Evolutionary conservation across 192 early-diverging fungal genomes (phyloP).

Genomic region (Coemansia aciculifera): DNA sequence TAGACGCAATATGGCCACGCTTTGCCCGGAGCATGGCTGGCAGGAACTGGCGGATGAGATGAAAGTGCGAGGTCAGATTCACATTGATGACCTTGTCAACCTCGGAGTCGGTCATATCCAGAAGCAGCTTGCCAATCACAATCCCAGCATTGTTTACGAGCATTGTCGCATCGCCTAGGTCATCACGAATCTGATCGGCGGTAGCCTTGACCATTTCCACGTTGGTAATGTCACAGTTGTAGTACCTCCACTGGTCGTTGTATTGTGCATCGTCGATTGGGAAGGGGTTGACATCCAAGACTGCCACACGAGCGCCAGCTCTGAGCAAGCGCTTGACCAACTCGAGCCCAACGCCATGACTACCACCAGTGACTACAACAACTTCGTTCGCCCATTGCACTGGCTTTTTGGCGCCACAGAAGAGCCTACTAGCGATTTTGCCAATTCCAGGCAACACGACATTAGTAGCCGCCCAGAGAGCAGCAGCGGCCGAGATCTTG

Average conservation of each 20-base stretch:
- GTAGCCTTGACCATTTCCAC: conserved; percentile 26
- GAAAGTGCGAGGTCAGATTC: conserved; percentile 75
- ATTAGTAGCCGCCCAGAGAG: conserved; percentile 36
- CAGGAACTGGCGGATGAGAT: conserved; percentile 72
- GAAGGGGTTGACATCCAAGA: conserved; percentile 42
- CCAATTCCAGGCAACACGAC: conserved; percentile 27
- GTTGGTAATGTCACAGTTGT: conserved; percentile 42
- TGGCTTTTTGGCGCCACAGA: conserved; percentile 4
- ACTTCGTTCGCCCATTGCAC: conserved; percentile 40
- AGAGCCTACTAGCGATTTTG: conserved; percentile 14
- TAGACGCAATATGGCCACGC: conserved; percentile 76
- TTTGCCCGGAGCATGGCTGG: conserved; percentile 71
- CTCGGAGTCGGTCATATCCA: conserved; percentile 63
- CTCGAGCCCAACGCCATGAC: conserved; percentile 44
- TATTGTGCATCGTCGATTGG: conserved; percentile 19
- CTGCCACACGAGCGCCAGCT: conserved; percentile 38
- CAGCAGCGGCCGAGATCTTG: conserved; percentile 24
- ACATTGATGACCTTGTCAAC: conserved; percentile 66
- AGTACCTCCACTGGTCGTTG: conserved; percentile 27
- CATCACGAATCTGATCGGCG: conserved; percentile 26
- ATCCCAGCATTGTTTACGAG: conserved; percentile 84
- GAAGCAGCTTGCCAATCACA: conserved; percentile 61
- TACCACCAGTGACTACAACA: conserved; percentile 47
- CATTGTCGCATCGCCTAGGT: conserved; percentile 74
- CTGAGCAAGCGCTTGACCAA: conserved; percentile 33